phyloP scores from a whole-genome alignment of 2,329 filamentous ascomycete genomes.

The Apiospora arundinis region DNA sequence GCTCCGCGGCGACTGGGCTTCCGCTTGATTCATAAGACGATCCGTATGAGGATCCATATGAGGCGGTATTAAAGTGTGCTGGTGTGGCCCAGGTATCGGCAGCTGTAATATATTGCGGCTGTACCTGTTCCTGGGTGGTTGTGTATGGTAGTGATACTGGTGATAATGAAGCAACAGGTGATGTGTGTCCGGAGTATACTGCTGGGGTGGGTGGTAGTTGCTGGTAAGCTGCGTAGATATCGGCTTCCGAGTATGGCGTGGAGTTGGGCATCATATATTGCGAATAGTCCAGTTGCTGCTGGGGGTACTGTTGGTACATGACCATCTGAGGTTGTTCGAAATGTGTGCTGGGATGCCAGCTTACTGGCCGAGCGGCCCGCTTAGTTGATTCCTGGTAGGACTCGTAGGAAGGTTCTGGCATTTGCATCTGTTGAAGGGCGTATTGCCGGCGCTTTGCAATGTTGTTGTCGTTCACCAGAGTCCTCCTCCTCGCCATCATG shows the following conservation, averaged over 20 bases:
- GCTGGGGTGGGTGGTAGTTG: slow-evolving; percentile 59
- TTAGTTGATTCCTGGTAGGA: slow-evolving; percentile 41
- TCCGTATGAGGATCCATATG: slow-evolving; percentile 11
- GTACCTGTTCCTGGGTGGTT: slow-evolving; percentile 35
- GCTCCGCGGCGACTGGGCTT: slow-evolving; percentile 38
- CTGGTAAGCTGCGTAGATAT: slow-evolving; percentile 48
- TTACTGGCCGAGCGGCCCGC: slow-evolving; percentile 65
- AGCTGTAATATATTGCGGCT: slow-evolving; percentile 46
- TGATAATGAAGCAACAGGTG: slow-evolving; percentile 61
- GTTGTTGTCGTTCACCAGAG: slow-evolving; percentile 58
- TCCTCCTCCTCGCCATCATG: slow-evolving; percentile 59
- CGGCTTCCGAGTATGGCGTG: slow-evolving; percentile 48
- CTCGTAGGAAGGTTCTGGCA: slow-evolving; percentile 34
- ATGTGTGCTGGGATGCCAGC: slow-evolving; percentile 76
- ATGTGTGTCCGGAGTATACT: slow-evolving; percentile 64
- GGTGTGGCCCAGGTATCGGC: slow-evolving; percentile 46
- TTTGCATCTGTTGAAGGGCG: slow-evolving; percentile 47
- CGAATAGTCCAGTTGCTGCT: slow-evolving; percentile 40
- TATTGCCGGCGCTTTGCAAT: slow-evolving; percentile 55
- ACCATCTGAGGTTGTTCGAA: slow-evolving; percentile 46
- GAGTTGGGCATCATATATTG: slow-evolving; percentile 48
- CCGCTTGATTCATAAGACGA: slow-evolving; percentile 31
- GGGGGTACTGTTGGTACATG: slow-evolving; percentile 39
- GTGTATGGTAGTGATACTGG: slow-evolving; percentile 57
- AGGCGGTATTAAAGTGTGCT: slow-evolving; percentile 41